phyloP scores from a whole-genome alignment of 1,284 basidiomycete genomes.

The Papiliotrema fonsecae region DNA sequence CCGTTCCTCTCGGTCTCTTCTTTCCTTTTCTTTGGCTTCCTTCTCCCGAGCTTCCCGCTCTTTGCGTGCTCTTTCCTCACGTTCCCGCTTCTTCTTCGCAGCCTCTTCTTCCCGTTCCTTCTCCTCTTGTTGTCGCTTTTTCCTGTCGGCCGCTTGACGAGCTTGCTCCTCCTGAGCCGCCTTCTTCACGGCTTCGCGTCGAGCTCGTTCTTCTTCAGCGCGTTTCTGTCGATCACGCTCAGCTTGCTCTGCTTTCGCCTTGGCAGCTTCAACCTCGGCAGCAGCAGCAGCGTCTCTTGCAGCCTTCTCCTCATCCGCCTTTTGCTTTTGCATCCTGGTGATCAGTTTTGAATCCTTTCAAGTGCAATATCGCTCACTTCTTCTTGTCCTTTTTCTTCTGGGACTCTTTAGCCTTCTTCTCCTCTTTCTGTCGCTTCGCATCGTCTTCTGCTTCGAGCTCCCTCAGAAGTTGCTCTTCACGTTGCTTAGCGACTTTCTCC shows the following conservation, averaged over 20 bases:
- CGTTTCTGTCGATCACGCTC: constrained; percentile 63
- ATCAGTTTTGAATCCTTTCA: no score
- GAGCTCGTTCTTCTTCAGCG: constrained; percentile 66
- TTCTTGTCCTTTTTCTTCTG: constrained; percentile 92
- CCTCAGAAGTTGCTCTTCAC: constrained; percentile 76
- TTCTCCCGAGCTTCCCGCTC: constrained; percentile 32
- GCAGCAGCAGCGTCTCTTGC: constrained; percentile 73
- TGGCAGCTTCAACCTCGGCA: constrained; percentile 68
- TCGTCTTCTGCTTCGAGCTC: constrained; percentile 88
- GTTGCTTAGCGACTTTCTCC: constrained; percentile 85
- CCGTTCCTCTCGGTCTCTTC: constrained; percentile 61
- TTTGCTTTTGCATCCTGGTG: constrained; percentile 75
- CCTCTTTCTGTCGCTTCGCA: constrained; percentile 72
- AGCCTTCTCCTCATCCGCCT: constrained; percentile 84
- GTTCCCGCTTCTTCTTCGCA: constrained; percentile 8
- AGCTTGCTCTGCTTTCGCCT: constrained; percentile 60
- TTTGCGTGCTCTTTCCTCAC: constrained; percentile 50
- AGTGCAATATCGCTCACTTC: constrained; percentile 35
- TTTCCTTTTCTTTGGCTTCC: constrained; percentile 54
- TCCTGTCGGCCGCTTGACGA: constrained; percentile 51
- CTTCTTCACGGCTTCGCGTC: constrained; percentile 67
- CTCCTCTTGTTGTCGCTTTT: constrained; percentile 52
- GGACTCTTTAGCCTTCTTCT: constrained; percentile 90
- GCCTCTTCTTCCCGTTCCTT: constrained; percentile 16
- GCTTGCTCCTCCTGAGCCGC: constrained; percentile 70